phyloP scores from a whole-genome alignment of 2,329 filamentous ascomycete species.

The Bipolaris victoriae region DNA sequence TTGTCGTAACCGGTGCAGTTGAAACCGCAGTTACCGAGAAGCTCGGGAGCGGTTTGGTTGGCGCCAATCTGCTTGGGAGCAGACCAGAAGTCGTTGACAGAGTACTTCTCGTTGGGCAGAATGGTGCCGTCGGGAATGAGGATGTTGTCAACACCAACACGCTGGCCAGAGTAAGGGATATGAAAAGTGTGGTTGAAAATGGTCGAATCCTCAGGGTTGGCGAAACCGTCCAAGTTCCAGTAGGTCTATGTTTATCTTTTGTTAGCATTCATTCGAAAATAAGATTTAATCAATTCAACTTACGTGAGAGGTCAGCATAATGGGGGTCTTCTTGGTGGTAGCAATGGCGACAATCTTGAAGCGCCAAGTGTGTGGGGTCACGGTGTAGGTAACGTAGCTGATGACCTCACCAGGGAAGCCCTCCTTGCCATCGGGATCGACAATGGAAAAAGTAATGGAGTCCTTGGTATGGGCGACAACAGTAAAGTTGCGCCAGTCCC shows the following conservation, averaged over 20 bases:
- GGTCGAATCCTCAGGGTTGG: slow-evolving; percentile 70
- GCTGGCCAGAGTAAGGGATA: slow-evolving; percentile 74
- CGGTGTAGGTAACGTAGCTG: slow-evolving; percentile 74
- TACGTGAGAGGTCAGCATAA: slow-evolving; percentile 78
- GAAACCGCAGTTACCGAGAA: slow-evolving; percentile 76
- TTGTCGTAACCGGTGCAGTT: slow-evolving; percentile 87
- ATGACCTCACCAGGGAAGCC: slow-evolving; percentile 81
- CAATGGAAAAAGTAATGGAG: slow-evolving; percentile 76
- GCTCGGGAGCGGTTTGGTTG: slow-evolving; percentile 66
- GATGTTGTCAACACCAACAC: slow-evolving; percentile 67
- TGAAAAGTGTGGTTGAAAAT: slow-evolving; percentile 75
- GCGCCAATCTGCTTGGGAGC: slow-evolving; percentile 78
- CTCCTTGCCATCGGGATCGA: slow-evolving; percentile 73
- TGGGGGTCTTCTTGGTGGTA: slow-evolving; percentile 77
- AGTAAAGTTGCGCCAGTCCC: slow-evolving; percentile 79
- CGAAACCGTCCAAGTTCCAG: slow-evolving; percentile 83
- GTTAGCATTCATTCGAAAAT: slow-evolving; percentile 2
- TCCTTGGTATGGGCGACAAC: slow-evolving; percentile 69
- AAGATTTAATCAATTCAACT: slow-evolving; percentile 22
- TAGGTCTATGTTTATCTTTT: slow-evolving; percentile 61
- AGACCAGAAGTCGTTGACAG: slow-evolving; percentile 83
- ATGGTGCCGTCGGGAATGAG: slow-evolving; percentile 64
- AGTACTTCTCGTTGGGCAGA: slow-evolving; percentile 68
- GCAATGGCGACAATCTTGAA: slow-evolving; percentile 74
- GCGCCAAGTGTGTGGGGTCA: slow-evolving; percentile 71